Evolutionary conservation across 176 grass and related monocot genomes (phyloP).

Genomic region (Saccharum spontaneum): DNA sequence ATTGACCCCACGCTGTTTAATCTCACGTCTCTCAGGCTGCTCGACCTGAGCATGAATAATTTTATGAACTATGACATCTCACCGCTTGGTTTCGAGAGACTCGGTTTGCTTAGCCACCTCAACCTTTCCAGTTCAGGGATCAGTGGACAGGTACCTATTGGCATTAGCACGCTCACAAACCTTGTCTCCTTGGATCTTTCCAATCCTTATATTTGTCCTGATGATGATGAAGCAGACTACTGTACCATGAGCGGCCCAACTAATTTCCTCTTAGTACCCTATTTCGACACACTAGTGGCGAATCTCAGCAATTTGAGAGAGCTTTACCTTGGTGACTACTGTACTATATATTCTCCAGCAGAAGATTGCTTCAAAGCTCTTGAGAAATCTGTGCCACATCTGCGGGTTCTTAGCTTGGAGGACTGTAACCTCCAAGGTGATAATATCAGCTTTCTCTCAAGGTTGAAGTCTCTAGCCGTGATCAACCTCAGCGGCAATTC

Average conservation of each 20-base stretch:
- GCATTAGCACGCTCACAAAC: constrained; percentile 48
- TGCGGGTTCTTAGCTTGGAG: constrained; percentile 5
- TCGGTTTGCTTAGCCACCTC: too few relatives aligned
- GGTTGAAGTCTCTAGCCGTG: not conserved
- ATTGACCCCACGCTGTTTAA: too few relatives aligned
- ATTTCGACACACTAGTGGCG: not conserved
- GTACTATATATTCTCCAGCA: not conserved
- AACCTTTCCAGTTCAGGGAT: not conserved
- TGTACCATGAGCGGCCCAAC: too few relatives aligned
- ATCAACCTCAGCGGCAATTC: not conserved
- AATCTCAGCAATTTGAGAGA: constrained; percentile 41
- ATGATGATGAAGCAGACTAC: too few relatives aligned
- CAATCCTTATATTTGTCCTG: too few relatives aligned
- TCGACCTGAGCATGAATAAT: too few relatives aligned
- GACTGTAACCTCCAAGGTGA: constrained; percentile 4
- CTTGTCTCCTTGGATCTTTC: constrained; percentile 52
- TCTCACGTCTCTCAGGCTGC: too few relatives aligned
- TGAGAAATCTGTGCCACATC: too few relatives aligned
- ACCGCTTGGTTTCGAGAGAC: too few relatives aligned
- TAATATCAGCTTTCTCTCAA: not conserved
- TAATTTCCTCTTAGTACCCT: not conserved
- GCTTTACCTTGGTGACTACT: not conserved
- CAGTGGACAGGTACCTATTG: constrained; percentile 33
- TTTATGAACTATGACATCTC: too few relatives aligned
- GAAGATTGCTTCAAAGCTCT: constrained; percentile 28